phyloP scores from a whole-genome alignment of 2,329 filamentous ascomycete species.

The Stachybotrys chlorohalonatus region DNA sequence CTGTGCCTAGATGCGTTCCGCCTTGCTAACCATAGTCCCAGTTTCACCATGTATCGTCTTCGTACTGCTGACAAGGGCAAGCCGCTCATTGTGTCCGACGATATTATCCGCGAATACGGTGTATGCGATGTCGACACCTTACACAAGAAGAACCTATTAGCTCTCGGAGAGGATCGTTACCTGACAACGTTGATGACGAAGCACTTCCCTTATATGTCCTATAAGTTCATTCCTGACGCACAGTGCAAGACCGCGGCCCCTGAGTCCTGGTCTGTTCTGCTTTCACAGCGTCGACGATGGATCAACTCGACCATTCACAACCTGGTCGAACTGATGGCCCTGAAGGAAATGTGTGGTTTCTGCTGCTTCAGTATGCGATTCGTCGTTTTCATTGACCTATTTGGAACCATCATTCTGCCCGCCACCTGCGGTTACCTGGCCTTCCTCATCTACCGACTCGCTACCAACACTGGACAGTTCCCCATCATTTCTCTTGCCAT shows the following conservation, averaged over 20 bases:
- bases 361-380: slow-evolving; percentile 99
- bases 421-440: slow-evolving; percentile 79
- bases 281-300: slow-evolving; percentile 98
- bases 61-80: slow-evolving; percentile 90
- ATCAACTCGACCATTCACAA: slow-evolving; percentile 99
- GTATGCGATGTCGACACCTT: slow-evolving; percentile 87
- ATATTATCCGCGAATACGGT: slow-evolving; percentile 78
- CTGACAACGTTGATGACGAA: slow-evolving; percentile 97
- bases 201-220: slow-evolving; percentile 90
- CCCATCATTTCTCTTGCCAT: slow-evolving; percentile 83
- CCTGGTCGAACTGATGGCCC: slow-evolving; percentile 76
- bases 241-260: slow-evolving; percentile 91
- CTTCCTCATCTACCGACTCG: slow-evolving; percentile 77
- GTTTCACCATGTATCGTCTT: slow-evolving; percentile 98
- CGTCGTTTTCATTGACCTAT: slow-evolving; percentile 87
- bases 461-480: slow-evolving; percentile 62
- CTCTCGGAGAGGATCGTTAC: slow-evolving; percentile 93
- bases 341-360: slow-evolving; percentile 95
- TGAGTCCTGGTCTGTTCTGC: slow-evolving; percentile 83
- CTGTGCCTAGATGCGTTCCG: not conserved
- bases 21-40: slow-evolving; percentile 34
- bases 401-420: slow-evolving; percentile 85
- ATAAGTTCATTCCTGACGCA: slow-evolving; percentile 91
- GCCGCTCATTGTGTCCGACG: slow-evolving; percentile 86
- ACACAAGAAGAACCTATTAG: slow-evolving; percentile 92